These are phyloP conservation scores for Penicillium sp. DNA, from an alignment of 2,329 filamentous ascomycete genomes.

Conservation along the genomic window DNA sequence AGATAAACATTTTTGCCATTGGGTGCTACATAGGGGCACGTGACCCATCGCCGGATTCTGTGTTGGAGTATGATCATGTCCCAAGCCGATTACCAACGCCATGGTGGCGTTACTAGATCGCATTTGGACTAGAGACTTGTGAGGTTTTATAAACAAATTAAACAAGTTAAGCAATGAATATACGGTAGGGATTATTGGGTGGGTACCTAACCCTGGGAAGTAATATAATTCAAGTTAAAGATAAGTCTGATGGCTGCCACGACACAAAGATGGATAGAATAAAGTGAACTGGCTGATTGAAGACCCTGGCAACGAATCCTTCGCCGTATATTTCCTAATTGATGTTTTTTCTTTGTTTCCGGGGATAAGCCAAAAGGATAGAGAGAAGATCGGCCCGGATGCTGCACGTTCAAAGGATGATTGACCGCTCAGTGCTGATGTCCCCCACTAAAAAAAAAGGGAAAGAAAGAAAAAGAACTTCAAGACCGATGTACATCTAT, in stretches of 20 bases:
- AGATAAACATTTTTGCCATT: background rate
- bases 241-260: background rate
- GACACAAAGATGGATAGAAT: background rate
- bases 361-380: background rate
- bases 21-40: background rate
- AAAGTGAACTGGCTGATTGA: background rate
- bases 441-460: background rate
- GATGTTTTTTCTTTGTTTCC: slow-evolving; percentile 6
- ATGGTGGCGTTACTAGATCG: slow-evolving; percentile 3
- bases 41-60: slow-evolving; percentile 4
- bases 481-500: background rate
- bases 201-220: background rate
- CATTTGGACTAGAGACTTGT: background rate
- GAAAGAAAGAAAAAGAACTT: background rate
- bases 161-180: background rate
- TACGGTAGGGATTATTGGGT: background rate
- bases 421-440: slow-evolving; percentile 11
- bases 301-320: background rate
- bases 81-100: background rate
- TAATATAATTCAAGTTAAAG: background rate
- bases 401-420: slow-evolving; percentile 12
- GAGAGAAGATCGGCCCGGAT: slow-evolving; percentile 3
- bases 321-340: background rate
- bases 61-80: background rate
- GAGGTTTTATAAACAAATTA: background rate